Conservation (phyloP, 2,329 filamentous ascomycete species). For the Gliomastix tumulicola region DNA sequence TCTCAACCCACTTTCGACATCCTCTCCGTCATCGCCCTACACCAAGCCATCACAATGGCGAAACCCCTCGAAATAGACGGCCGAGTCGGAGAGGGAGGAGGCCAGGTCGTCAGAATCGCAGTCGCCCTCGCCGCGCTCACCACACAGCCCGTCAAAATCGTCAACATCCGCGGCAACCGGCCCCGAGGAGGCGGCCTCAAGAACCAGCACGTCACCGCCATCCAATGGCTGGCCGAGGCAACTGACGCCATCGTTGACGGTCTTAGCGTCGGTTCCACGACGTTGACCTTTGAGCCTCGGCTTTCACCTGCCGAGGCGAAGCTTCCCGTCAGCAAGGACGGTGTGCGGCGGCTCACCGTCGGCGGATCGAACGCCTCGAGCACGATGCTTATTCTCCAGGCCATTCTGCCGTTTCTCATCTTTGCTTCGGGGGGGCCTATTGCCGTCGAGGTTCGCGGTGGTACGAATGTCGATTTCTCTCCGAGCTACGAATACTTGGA, state of each 20-base stretch:
- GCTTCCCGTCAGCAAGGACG: constrained; percentile 38
- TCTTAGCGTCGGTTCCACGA: constrained; percentile 41
- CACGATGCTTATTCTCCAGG: constrained; percentile 51
- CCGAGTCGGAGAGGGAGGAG: constrained; percentile 52
- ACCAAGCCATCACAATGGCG: too few relatives aligned
- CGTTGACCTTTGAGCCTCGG: constrained; percentile 38
- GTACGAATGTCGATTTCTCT: constrained; percentile 52
- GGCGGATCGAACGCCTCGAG: constrained; percentile 43
- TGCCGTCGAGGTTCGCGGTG: constrained; percentile 45
- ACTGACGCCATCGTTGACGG: constrained; percentile 44
- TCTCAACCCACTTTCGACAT: too few relatives aligned
- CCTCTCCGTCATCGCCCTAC: too few relatives aligned
- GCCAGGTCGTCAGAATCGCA: constrained; percentile 52
- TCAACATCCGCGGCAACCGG: constrained; percentile 49
- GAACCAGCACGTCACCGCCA: constrained; percentile 50
- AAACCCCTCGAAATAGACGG: constrained; percentile 52
- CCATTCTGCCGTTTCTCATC: constrained; percentile 51
- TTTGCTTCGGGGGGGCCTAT: constrained; percentile 41
- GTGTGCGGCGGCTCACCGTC: neutral
- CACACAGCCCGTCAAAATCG: constrained; percentile 43
- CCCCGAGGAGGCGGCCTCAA: constrained; percentile 38
- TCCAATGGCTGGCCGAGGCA: constrained; percentile 44
- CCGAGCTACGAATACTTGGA: constrained; percentile 56
- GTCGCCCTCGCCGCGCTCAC: constrained; percentile 49
- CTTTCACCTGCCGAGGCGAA: constrained; percentile 27